Evolutionary conservation across 2,329 filamentous ascomycete species (phyloP).

Genomic region (Curvularia sp.): DNA sequence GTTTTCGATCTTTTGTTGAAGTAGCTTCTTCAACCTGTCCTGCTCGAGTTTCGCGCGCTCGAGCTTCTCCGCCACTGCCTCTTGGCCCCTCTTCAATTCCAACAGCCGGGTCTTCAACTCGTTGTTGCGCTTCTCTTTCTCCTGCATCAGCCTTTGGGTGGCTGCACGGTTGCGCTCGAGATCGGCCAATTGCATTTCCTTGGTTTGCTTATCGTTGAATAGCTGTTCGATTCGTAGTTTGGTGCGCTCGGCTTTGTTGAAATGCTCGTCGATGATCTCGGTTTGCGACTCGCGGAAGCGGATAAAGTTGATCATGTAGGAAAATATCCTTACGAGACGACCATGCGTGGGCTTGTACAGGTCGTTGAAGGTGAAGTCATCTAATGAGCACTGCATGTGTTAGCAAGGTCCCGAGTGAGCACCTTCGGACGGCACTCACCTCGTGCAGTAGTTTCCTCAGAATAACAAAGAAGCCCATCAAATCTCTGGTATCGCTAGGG

Average conservation of each 20-base stretch:
- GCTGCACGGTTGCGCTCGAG: constrained; percentile 80
- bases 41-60: constrained; percentile 86
- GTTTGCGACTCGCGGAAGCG: constrained; percentile 95
- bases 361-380: constrained; percentile 92
- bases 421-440: constrained; percentile 45
- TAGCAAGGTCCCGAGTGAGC: constrained; percentile 6
- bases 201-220: constrained; percentile 84
- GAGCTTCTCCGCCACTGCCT: constrained; percentile 80
- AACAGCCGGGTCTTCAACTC: constrained; percentile 83
- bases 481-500: constrained; percentile 84
- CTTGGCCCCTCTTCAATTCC: constrained; percentile 81
- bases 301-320: constrained; percentile 98
- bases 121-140: constrained; percentile 86
- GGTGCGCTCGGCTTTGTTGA: constrained; percentile 86
- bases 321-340: constrained; percentile 92
- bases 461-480: constrained; percentile 94
- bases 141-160: constrained; percentile 80
- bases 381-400: constrained; percentile 75
- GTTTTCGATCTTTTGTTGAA: constrained; percentile 75
- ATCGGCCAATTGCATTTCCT: constrained; percentile 79
- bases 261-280: constrained; percentile 86
- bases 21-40: constrained; percentile 71
- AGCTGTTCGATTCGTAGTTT: constrained; percentile 88
- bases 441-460: constrained; percentile 78
- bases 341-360: constrained; percentile 89